phyloP scores from a whole-genome alignment of 148 eudicot species.

The Vaccinium macrocarpon region DNA sequence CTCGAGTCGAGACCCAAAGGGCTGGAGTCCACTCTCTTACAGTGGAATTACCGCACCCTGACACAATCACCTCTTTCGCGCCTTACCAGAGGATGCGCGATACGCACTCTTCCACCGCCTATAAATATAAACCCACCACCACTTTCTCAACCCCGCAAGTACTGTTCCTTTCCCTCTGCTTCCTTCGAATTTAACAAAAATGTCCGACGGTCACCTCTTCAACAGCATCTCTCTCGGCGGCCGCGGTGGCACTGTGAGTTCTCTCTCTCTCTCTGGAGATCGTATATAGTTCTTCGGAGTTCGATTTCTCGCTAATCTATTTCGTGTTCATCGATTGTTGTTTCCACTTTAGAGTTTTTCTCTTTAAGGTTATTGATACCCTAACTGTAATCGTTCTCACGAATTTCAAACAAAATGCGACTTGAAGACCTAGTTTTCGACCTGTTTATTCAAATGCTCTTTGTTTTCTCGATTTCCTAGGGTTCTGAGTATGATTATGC shows the following conservation, averaged over 20 bases:
- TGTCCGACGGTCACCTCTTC: constrained; percentile 84
- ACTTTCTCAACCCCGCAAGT: neutral
- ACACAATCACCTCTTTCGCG: constrained; percentile 12
- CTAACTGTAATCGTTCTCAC: neutral
- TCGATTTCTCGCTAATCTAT: neutral
- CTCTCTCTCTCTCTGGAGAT: neutral
- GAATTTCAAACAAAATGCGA: neutral
- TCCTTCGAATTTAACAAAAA: constrained; percentile 19
- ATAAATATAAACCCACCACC: neutral
- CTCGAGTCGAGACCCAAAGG: neutral
- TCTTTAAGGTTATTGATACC: constrained; percentile 16
- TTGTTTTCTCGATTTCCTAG: neutral
- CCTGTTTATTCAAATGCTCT: neutral
- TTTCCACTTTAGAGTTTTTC: neutral
- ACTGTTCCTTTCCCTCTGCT: neutral
- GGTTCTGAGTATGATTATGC: neutral
- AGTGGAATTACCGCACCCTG: neutral
- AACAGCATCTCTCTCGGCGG: constrained; percentile 88
- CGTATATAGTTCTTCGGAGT: too few species aligned
- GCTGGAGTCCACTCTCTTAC: neutral
- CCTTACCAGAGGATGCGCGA: neutral
- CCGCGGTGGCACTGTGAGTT: constrained; percentile 84
- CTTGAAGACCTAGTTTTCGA: neutral
- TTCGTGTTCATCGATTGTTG: neutral
- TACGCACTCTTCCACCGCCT: neutral